Base-by-base conservation (phyloP, 2,329 filamentous ascomycete genomes). In the Penicillium sp. region DNA sequence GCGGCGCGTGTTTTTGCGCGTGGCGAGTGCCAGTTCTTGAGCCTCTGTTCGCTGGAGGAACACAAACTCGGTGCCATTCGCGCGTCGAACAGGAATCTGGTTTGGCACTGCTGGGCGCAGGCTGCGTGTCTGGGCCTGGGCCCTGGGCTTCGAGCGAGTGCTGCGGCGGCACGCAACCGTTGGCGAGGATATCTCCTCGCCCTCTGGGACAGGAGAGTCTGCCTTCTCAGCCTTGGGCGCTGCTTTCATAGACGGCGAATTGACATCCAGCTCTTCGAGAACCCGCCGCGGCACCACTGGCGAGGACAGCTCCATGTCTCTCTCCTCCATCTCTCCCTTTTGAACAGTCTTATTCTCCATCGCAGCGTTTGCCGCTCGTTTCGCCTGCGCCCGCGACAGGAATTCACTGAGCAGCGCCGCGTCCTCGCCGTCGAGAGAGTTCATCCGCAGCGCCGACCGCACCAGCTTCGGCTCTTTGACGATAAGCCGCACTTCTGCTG, bases 21-120 rank as follows among this genome's bases (percentile, higher is more conserved):
- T 78, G 12, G 65, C 56, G 42, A 77, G 64, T 0, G 75, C 72
- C 26, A 77, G 58, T 42, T 77, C 69, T 60, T 77, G 75, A 5
- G 67, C 65, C 49, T 77, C 74, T 2, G 74, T 72, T 11, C 68
- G 67, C 48, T 76, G 68, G 24, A 71, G 64, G 54, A 77, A 77
- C 26, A 78, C 65, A 52, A 78, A 77, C 51, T 78, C 76, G 5
- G 68, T 76, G 5, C 75, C 75, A 49, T 73, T 76, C 3, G 74
- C 68, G 12, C 75, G 73, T 50, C 75, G 74, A 20, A 77, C 68
- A 4, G 74, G 67, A 49, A 77, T 72, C 6, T 68, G 68, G 48
- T 70, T 74, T 52, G 71, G 73, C 40, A 71, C 61, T 14, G 62
- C 59, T 16, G 67, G 64, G 18, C 59, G 60, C 24, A 63, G 60